Evolutionary conservation across 805 yeast genomes (phyloP).

Genomic region (Candida cerambycidarum): DNA sequence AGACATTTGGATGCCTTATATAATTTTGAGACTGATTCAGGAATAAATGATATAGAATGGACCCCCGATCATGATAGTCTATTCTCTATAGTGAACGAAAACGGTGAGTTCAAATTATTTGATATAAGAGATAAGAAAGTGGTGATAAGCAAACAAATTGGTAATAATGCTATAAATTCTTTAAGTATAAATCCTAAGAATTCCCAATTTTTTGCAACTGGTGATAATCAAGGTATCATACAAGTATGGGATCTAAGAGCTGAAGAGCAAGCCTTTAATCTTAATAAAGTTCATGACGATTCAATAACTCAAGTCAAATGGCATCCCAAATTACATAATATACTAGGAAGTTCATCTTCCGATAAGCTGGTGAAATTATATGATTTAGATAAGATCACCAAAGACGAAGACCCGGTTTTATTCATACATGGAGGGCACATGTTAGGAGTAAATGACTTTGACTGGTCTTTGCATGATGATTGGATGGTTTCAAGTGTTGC

Average conservation of each 20-base stretch:
- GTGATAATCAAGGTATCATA: slow-evolving; percentile 57
- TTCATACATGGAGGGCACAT: slow-evolving; percentile 86
- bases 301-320: slow-evolving; percentile 68
- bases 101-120: slow-evolving; percentile 46
- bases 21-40: slow-evolving; percentile 21
- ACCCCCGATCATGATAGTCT: slow-evolving; percentile 58
- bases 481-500: slow-evolving; percentile 75
- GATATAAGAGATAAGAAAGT: slow-evolving; percentile 47
- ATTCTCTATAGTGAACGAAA: slow-evolving; percentile 69
- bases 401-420: slow-evolving; percentile 26
- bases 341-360: slow-evolving; percentile 66
- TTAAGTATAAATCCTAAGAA: slow-evolving; percentile 60
- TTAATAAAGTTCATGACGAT: slow-evolving; percentile 35
- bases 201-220: slow-evolving; percentile 62
- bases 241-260: slow-evolving; percentile 66
- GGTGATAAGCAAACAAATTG: slow-evolving; percentile 6
- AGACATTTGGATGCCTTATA: slow-evolving; percentile 1
- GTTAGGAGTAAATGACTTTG: slow-evolving; percentile 79
- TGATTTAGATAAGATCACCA: slow-evolving; percentile 42
- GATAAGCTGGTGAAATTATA: slow-evolving; percentile 64
- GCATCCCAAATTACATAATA: slow-evolving; percentile 57
- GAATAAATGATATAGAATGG: slow-evolving; percentile 77
- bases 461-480: slow-evolving; percentile 75
- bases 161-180: slow-evolving; percentile 49
- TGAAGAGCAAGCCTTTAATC: slow-evolving; percentile 2